These are phyloP conservation scores for Trichoderma brevicompactum DNA, from an alignment of 2,329 filamentous ascomycete species.

Conservation along the genomic window DNA sequence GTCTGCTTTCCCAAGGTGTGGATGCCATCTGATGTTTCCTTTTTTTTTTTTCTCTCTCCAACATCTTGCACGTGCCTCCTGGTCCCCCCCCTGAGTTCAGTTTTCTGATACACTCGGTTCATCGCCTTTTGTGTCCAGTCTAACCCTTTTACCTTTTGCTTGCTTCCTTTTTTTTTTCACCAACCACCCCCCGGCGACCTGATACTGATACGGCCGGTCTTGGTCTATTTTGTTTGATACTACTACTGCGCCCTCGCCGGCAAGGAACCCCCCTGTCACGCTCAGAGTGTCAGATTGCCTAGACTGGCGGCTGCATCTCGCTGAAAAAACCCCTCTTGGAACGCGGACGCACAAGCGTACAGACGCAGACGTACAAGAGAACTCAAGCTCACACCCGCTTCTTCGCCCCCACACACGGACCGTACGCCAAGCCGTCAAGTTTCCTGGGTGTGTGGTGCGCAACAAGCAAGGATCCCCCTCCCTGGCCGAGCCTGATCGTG, in stretches of 20 bases:
- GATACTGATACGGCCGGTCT: background rate
- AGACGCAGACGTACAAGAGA: conserved; percentile 5
- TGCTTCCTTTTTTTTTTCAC: too few relatives aligned
- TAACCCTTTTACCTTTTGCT: too few relatives aligned
- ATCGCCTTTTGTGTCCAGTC: too few relatives aligned
- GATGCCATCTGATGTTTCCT: background rate
- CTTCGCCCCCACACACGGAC: conserved; percentile 28
- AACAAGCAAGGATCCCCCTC: conserved; percentile 14
- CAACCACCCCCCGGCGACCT: background rate
- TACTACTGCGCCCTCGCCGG: background rate
- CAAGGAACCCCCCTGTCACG: background rate
- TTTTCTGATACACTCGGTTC: too few relatives aligned
- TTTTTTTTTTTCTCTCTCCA: background rate
- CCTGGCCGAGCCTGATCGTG: conserved; percentile 23
- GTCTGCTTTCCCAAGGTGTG: background rate
- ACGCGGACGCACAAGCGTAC: background rate
- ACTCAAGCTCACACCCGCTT: conserved; percentile 15
- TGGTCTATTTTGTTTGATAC: background rate
- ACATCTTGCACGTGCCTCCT: background rate
- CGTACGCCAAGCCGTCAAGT: conserved; percentile 27
- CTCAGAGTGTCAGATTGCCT: conserved; percentile 18
- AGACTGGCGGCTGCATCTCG: conserved; percentile 18
- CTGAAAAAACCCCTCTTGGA: conserved; percentile 14
- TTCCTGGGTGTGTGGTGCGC: conserved; percentile 2
- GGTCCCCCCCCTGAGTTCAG: too few relatives aligned